Evolutionary conservation across 2,329 filamentous ascomycete genomes (phyloP), one percentile per base, ranked within the genome.

Genomic region (Pestalotiopsis sp.): DNA sequence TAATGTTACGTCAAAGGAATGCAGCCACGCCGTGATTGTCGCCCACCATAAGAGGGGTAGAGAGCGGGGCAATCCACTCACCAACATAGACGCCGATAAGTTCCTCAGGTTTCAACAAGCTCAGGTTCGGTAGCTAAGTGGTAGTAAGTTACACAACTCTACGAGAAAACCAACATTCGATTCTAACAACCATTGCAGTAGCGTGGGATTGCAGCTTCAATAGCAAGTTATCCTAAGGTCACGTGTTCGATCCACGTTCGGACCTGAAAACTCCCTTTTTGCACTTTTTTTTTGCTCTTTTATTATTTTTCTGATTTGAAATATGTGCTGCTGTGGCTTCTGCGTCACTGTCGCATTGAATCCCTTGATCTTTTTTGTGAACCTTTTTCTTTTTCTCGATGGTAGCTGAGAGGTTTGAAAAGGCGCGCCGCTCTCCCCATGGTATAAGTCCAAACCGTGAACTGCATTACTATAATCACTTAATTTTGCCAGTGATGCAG

Each of bases 241-340:
- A 62, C 59, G 59, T 62, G 59, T 62, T 62, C 59, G 59, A 62
- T 62, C 59, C 59, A 62, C 59, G 59, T 62, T 62, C 59, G 59
- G 31, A 38, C 59, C 59, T 62, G 31, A 59, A 59, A 59, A 7
- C 3, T 59, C 23, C 7, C 23, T 59, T 59, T 59, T 52, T 59
- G 23, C 17, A n/a, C n/a, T n/a, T 14, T 27, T 12, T 59, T 17
- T n/a, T 59, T 36, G 11, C 12, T 1, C 6, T 59, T 27, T 36
- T 59, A 17, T 59, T n/a, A 7, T 27, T 59, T 59, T 27, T 4
- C 11, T 27, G 2, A 1, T 36, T 36, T 14, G 9, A 3, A 1
- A 17, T 52, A n/a, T 7, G 1, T n/a, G 17, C 17, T 9, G 17
- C 6, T n/a, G 9, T 4, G 2, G 6, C n/a, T 12, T n/a, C 12